A percentile compares a stretch with the other conserved stretches of the same genome.
These are phyloP conservation scores for Cladophialophora yegresii DNA, from an alignment of 2,329 filamentous ascomycete species.

Conservation along the genomic window DNA sequence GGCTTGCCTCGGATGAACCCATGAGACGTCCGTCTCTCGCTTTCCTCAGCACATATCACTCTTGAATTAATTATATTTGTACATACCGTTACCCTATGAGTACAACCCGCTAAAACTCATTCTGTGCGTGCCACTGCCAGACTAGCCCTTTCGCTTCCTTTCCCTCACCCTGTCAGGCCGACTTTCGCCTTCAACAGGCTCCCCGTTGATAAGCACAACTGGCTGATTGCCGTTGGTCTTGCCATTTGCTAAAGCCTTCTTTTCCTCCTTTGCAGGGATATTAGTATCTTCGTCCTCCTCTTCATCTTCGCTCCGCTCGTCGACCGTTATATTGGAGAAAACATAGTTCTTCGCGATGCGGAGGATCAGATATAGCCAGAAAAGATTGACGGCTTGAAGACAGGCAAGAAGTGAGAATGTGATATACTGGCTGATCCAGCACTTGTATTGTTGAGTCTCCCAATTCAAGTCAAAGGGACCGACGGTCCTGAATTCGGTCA, in stretches of 20 bases:
- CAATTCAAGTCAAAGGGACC: conserved; percentile 42
- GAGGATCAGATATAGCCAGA: conserved; percentile 41
- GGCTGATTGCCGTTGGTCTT: conserved; percentile 25
- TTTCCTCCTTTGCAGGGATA: conserved; percentile 6
- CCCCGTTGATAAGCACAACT: conserved; percentile 45
- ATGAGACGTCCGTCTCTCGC: background rate
- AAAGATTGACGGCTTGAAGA: conserved; percentile 42
- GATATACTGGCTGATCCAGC: conserved; percentile 41
- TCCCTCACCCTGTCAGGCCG: conserved; percentile 39
- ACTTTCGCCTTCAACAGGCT: conserved; percentile 40
- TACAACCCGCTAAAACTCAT: conserved; percentile 4
- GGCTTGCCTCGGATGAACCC: background rate
- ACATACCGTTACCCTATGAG: background rate
- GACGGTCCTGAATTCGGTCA: conserved; percentile 42
- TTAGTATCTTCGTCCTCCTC: conserved; percentile 45
- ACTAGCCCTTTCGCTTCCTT: conserved; percentile 32
- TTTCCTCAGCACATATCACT: background rate
- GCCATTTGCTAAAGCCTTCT: conserved; percentile 11
- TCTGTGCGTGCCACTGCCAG: background rate
- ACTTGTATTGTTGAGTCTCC: conserved; percentile 44
- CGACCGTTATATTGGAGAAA: conserved; percentile 39
- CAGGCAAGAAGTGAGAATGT: conserved; percentile 40
- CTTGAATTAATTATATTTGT: background rate
- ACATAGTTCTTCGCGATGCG: conserved; percentile 39
- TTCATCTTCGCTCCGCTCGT: conserved; percentile 51